Percentiles rank a stretch among this genome's conserved stretches.
Conservation (phyloP, 768 basidiomycete species). For the Suillus spraguei region DNA sequence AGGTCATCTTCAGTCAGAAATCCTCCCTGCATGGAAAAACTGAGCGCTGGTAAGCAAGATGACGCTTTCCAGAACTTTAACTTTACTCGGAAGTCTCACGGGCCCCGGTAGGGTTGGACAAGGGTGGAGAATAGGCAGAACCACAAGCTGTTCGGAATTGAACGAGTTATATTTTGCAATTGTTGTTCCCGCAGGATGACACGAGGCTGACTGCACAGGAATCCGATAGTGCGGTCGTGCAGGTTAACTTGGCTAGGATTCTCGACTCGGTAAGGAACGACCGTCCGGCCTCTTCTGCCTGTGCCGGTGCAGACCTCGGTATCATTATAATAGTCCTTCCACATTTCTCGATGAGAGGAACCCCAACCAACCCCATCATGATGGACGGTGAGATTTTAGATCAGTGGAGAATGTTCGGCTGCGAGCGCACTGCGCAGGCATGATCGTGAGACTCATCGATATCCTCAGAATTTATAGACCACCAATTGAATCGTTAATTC, state of each 20-base stretch:
- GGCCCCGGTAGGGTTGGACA: not conserved
- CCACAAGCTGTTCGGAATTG: not conserved
- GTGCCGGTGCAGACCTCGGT: slow-evolving; percentile 1
- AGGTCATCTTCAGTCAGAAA: slow-evolving; percentile 8
- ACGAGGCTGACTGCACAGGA: slow-evolving; percentile 8
- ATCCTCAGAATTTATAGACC: not conserved
- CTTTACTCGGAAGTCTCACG: not conserved
- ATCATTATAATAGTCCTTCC: not conserved
- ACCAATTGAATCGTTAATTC: not conserved
- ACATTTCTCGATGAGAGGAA: not conserved
- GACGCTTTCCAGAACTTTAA: not conserved
- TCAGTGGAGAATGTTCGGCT: not conserved
- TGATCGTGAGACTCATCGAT: not conserved
- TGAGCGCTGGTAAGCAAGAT: not conserved
- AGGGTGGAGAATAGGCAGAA: not conserved
- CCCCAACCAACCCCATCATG: not conserved
- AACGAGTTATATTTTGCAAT: slow-evolving; percentile 3
- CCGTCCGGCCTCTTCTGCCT: slow-evolving; percentile 5
- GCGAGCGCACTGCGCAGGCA: not conserved
- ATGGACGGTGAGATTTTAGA: not conserved
- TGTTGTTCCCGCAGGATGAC: slow-evolving; percentile 7
- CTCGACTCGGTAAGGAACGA: slow-evolving; percentile 5
- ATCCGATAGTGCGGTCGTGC: not conserved
- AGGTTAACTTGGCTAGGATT: not conserved
- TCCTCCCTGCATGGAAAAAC: not conserved